Evolutionary conservation across 2,329 filamentous ascomycete species (phyloP), one percentile per base, ranked within the genome.

Genomic region (Davidsoniella neocaledoniae): DNA sequence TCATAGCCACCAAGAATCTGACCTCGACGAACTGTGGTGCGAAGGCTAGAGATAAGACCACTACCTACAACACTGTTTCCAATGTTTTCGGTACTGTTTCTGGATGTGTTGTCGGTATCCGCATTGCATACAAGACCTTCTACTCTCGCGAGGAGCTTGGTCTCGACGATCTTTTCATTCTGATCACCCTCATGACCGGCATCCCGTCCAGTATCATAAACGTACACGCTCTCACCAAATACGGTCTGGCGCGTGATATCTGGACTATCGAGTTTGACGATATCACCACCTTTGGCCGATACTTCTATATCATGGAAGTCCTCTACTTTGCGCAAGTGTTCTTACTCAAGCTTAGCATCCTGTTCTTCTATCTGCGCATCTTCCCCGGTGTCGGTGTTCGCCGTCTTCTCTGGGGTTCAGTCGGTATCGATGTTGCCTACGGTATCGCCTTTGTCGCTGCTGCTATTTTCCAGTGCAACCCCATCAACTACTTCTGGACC

Each of bases 281-380:
- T 16, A 63, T 74, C 46, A 68, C 66, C 37, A 57, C 58, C 1
- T 65, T 70, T 38, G 54, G 65, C 3, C 58, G 61, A 25, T 63
- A 60, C 55, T 63, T 68, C 17, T 71, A 67, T 53, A 57, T 62
- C 48, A 61, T 62, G 53, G 61, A 60, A 8, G 52, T 57, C 42
- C 42, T 71, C n/a, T 70, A 72, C 57, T 70, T 71, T 54, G 44
- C 60, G 1, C 59, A 65, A n/a, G 56, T 68, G 4, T 57, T 64
- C 9, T 58, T 70, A 37, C 62, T 69, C 36, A 71, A 73, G 54
- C 56, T 71, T 5, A 66, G 70, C 5, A 63, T 76, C 47, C 61
- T 74, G 5, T 60, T 67, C 55, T 71, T 74, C 59, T 74, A 72
- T 58, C 60, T 70, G 29, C 66, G 69, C 40, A 69, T 74, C 53